A percentile compares a stretch with the other conserved stretches of the same genome.
These are phyloP conservation scores for Neonothopanus nambi DNA, from an alignment of 1,284 basidiomycete species.

Conservation along the genomic window DNA sequence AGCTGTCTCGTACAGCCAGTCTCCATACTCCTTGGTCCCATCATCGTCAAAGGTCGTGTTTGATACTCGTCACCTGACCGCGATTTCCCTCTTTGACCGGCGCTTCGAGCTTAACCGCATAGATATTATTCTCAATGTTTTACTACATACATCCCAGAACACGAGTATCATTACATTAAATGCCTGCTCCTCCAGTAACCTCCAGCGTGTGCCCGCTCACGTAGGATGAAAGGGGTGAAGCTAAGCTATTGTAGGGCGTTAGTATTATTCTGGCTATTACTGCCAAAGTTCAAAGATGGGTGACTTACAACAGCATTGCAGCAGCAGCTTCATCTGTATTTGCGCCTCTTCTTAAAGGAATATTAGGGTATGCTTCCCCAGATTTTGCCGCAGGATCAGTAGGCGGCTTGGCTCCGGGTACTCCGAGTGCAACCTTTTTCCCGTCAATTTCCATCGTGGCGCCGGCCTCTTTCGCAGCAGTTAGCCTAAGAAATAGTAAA, in stretches of 20 bases:
- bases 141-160: neutral
- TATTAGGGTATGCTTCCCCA: constrained; percentile 46
- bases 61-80: too few relatives aligned
- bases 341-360: constrained; percentile 78
- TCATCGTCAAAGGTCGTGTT: too few relatives aligned
- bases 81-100: too few relatives aligned
- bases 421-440: constrained; percentile 81
- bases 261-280: neutral
- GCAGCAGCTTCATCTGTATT: constrained; percentile 78
- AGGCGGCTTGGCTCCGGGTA: constrained; percentile 55
- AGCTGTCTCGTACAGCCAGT: too few relatives aligned
- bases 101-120: too few relatives aligned
- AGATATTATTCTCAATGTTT: too few relatives aligned
- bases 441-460: constrained; percentile 78
- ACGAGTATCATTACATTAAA: constrained; percentile 34
- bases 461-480: constrained; percentile 76
- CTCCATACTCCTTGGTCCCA: too few relatives aligned
- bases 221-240: constrained; percentile 77
- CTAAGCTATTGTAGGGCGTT: constrained; percentile 47
- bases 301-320: constrained; percentile 69
- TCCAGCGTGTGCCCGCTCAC: constrained; percentile 83
- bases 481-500: constrained; percentile 52
- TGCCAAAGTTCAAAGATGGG: constrained; percentile 8
- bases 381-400: constrained; percentile 29
- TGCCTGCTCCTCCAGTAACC: constrained; percentile 76